phyloP scores from a whole-genome alignment of 2,329 filamentous ascomycete species.

The Exophiala dermatitidis region DNA sequence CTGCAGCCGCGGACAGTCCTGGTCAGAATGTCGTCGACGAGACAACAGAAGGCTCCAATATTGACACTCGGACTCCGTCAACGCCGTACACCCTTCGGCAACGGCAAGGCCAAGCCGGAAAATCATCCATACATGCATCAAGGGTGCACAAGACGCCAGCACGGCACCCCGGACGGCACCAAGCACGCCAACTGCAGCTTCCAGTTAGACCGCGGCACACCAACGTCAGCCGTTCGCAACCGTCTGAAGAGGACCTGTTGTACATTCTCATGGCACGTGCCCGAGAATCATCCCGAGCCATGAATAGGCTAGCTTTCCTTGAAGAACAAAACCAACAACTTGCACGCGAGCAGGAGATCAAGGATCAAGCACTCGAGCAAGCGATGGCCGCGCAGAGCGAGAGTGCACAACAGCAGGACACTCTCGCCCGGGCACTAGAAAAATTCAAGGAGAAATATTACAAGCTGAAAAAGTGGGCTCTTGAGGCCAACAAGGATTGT shows the following conservation, averaged over 20 bases:
- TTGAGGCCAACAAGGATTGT: conserved; percentile 21
- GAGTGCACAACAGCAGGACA: conserved; percentile 8
- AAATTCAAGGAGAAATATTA: conserved; percentile 20
- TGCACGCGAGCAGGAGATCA: conserved; percentile 6
- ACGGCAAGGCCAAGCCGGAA: background rate
- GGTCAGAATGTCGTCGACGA: background rate
- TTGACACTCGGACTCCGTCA: background rate
- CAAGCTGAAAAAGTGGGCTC: conserved; percentile 24
- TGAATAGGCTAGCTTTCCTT: conserved; percentile 7
- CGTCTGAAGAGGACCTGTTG: conserved; percentile 23
- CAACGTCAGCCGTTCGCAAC: background rate
- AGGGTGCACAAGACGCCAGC: background rate
- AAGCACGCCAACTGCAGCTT: background rate
- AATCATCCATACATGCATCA: background rate
- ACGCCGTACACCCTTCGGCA: background rate
- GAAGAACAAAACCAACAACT: conserved; percentile 4
- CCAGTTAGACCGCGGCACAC: background rate
- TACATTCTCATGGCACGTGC: conserved; percentile 20
- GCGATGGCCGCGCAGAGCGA: background rate
- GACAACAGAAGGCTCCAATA: background rate
- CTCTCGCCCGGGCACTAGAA: conserved; percentile 1
- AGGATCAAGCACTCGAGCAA: conserved; percentile 8
- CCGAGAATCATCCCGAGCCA: conserved; percentile 3
- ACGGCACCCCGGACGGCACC: background rate
- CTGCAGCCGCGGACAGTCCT: background rate